Conservation (phyloP, 768 basidiomycete genomes). For the Suillus alpinus region DNA sequence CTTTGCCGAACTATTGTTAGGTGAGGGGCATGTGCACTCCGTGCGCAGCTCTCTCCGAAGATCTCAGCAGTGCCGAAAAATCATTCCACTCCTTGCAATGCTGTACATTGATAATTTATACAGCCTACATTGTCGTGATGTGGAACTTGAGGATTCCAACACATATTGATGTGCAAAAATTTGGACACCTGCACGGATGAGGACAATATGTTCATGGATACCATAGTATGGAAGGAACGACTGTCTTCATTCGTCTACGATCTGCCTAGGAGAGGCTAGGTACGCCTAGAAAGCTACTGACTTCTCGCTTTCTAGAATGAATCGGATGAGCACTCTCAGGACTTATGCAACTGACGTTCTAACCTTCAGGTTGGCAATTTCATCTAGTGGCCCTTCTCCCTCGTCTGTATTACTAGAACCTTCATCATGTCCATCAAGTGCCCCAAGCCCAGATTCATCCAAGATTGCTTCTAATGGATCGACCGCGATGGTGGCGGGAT, state of each 20-base stretch:
- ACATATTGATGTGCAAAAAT: not conserved
- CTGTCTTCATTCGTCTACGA: not conserved
- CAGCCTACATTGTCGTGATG: not conserved
- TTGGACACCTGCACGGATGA: not conserved
- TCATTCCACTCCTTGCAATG: not conserved
- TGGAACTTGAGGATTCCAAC: not conserved
- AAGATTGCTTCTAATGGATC: conserved; percentile 3
- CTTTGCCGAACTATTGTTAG: not conserved
- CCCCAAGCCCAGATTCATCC: not conserved
- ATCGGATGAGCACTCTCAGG: not conserved
- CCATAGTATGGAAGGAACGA: not conserved
- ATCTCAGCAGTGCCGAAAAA: not conserved
- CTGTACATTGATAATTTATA: not conserved
- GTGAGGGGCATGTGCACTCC: not conserved
- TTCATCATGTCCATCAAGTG: not conserved
- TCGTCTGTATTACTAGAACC: not conserved
- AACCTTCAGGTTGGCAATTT: not conserved
- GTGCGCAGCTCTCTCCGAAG: not conserved
- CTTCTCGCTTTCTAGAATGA: not conserved
- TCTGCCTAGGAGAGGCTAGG: not conserved
- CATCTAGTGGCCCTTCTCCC: not conserved
- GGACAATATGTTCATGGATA: not conserved
- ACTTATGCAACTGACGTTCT: not conserved
- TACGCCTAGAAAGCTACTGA: not conserved
- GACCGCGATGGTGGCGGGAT: conserved; percentile 4